Evolutionary conservation across 2,329 filamentous ascomycete genomes (phyloP), one percentile per base, ranked within the genome.

Genomic region (Triangularia setosa): DNA sequence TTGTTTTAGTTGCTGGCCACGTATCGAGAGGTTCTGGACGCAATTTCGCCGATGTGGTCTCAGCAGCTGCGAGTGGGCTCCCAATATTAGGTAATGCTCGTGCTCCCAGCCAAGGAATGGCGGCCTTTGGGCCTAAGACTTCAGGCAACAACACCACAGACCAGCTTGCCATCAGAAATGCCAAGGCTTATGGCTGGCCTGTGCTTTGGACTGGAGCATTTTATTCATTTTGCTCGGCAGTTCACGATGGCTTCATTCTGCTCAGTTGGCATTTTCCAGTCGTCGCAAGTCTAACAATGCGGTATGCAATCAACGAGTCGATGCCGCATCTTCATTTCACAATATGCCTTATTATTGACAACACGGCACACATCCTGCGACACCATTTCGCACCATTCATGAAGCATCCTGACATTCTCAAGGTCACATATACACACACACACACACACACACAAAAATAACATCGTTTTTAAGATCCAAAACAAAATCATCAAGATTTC

Each of bases 11-110:
- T 69, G 68, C 65, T 65, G 58, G 68, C 70, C 70, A 71, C 71
- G 70, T 71, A 68, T 69, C 63, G 62, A 28, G 63, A 67, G 56
- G 64, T 64, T 62, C 66, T 66, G 63, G 63, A 66, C 58, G 60
- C 67, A 72, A 71, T 69, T 71, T 71, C 70, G 68, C 70, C 67
- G 68, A 71, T 72, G 68, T 72, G 70, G 70, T 71, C 69, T 69
- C 63, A 63, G 60, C 56, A 60, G 63, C 62, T 64, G 65, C 65
- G 64, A 25, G 66, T 64, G 66, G 67, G 61, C 33, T n/a, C n/a
- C n/a, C 4, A n/a, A 24, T 54, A 66, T 71, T 71, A 72, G 27
- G 64, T 69, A 70, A 70, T 64, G 28, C 16, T 40, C 35, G 21
- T 25, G 9, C 35, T 60, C 5, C 23, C 60, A 63, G 63, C 65